phyloP scores from a whole-genome alignment of 805 yeast species.

The Candida awuae region DNA sequence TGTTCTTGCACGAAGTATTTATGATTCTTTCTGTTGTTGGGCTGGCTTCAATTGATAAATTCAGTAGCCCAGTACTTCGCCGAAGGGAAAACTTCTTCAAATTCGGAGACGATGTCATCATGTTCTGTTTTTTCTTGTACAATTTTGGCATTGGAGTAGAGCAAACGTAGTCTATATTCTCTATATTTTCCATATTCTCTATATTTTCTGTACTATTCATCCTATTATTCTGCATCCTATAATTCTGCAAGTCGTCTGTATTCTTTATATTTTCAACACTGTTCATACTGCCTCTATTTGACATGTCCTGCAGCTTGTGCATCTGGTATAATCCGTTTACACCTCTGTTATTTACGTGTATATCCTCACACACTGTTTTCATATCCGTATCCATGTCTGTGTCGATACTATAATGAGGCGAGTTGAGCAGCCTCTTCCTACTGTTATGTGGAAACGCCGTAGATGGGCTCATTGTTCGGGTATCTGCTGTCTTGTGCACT shows the following conservation, averaged over 20 bases:
- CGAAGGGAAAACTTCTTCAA: slow-evolving; percentile 27
- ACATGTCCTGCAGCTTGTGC: too few species aligned
- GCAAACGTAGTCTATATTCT: not conserved
- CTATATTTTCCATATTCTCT: not conserved
- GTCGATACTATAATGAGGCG: not conserved
- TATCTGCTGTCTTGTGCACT: too few species aligned
- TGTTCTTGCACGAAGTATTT: slow-evolving; percentile 15
- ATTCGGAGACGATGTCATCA: not conserved
- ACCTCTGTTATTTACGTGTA: too few species aligned
- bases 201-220: not conserved
- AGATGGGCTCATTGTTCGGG: not conserved
- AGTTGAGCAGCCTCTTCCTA: not conserved
- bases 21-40: slow-evolving; percentile 22
- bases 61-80: slow-evolving; percentile 46
- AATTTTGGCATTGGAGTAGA: not conserved
- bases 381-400: not conserved
- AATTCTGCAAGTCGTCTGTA: not conserved
- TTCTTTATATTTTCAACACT: too few species aligned
- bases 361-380: too few species aligned
- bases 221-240: not conserved
- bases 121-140: not conserved
- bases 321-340: too few species aligned
- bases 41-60: slow-evolving; percentile 38
- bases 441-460: slow-evolving; percentile 2
- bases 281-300: too few species aligned